Evolutionary conservation across 768 basidiomycete genomes (phyloP), one percentile per base, ranked within the genome.

Genomic region (Mycena capillaripes): DNA sequence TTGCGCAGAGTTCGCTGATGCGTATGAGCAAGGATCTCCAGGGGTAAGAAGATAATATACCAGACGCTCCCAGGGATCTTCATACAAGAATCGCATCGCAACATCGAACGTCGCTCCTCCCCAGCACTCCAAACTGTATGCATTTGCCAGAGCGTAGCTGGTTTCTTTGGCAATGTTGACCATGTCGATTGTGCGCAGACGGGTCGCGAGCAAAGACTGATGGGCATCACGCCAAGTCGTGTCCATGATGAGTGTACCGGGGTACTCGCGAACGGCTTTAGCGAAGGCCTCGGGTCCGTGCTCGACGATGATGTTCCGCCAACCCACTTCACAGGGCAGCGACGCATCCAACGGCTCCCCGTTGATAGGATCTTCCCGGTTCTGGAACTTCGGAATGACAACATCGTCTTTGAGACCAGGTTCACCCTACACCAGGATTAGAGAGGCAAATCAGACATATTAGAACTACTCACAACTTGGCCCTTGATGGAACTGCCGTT

Each of bases 221-320:
- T 99, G 98, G 27, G 98, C 98, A 79, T 99, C 98, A 81, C 98
- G 95, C 97, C 98, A 98, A 2, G 97, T 99, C 32, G 97, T 99
- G 84, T 99, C 95, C 96, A 97, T 96, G 83, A 98, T 97, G 72
- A 99, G 89, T 66, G 91, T 92, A 66, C 98, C 98, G 62, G 95
- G 95, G 84, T 99, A 99, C 73, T 93, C 94, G 77, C 98, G 93
- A 66, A 99, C 96, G 46, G 98, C 98, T 85, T 97, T 98, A 60
- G 98, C 98, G 79, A 99, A 99, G 2, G 95, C 98, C 82, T 97
- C 98, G 14, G 98, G 98, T 27, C 98, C 98, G 71, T 98, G 89
- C 82, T 99, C 96, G 75, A 98, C 94, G 81, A 99, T 98, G 82
- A 99, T 98, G 85, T 97, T 98, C 72, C 98, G 92, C 98, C 98